These are phyloP conservation scores for Pyrenophora tritici-repentis DNA, from an alignment of 2,329 filamentous ascomycete genomes.

Conservation along the genomic window DNA sequence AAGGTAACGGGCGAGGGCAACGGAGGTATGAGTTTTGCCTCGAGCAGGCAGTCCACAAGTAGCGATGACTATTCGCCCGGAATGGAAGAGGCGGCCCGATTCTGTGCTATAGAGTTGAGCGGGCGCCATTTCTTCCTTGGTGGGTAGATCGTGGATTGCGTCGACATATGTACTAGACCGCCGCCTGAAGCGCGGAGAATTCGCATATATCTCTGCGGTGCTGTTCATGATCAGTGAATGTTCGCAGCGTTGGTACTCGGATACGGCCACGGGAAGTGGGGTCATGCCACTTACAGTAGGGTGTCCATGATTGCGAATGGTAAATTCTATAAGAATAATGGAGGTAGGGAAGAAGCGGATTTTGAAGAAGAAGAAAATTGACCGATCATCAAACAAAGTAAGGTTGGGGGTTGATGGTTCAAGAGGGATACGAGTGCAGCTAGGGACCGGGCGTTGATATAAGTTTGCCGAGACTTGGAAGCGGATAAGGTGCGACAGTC, in stretches of 20 bases:
- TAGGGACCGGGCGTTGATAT: constrained; percentile 21
- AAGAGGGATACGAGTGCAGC: constrained; percentile 17
- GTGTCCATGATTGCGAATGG: constrained; percentile 59
- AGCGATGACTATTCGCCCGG: constrained; percentile 93
- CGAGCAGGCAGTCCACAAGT: constrained; percentile 94
- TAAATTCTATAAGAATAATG: constrained; percentile 6
- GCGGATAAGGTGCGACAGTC: constrained; percentile 21
- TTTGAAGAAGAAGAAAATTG: constrained; percentile 7
- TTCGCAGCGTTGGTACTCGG: constrained; percentile 7
- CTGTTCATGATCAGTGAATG: constrained; percentile 53
- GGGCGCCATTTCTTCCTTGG: constrained; percentile 83
- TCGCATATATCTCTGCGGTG: constrained; percentile 89
- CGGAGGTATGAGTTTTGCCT: constrained; percentile 97
- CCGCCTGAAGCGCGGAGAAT: constrained; percentile 84
- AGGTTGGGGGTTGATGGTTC: constrained; percentile 22
- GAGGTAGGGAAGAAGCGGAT: constrained; percentile 10
- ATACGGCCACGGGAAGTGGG: constrained; percentile 23
- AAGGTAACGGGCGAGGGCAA: constrained; percentile 91
- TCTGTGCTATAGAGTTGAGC: constrained; percentile 98
- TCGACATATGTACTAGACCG: constrained; percentile 97
- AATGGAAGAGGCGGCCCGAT: constrained; percentile 95
- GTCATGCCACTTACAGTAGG: constrained; percentile 58
- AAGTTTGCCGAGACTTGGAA: constrained; percentile 28
- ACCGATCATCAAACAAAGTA: constrained; percentile 10
- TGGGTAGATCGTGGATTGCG: constrained; percentile 90